Conservation (phyloP, 768 basidiomycete genomes). For the Xanthoconium purpureum region DNA sequence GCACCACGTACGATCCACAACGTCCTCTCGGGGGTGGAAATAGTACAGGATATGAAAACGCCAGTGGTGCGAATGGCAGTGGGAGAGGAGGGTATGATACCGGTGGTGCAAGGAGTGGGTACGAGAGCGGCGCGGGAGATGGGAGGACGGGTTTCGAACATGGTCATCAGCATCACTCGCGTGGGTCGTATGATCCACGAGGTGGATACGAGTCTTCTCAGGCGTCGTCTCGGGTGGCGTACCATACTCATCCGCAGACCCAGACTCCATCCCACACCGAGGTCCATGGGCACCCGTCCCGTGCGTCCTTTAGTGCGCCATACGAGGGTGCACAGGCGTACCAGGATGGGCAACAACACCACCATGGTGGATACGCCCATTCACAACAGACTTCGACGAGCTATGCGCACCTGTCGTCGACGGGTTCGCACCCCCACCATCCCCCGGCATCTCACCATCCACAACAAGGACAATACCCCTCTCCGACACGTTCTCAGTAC, state of each 20-base stretch:
- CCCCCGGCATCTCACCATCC: conserved; percentile 19
- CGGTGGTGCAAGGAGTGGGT: conserved; percentile 15
- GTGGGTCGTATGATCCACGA: conserved; percentile 28
- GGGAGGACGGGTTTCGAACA: conserved; percentile 25
- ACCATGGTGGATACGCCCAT: conserved; percentile 21
- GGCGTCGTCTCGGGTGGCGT: conserved; percentile 21
- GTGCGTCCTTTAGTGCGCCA: conserved; percentile 17
- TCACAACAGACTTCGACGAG: conserved; percentile 18
- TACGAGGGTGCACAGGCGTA: conserved; percentile 29
- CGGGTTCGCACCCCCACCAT: conserved; percentile 23
- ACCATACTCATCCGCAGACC: conserved; percentile 14
- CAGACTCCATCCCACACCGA: conserved; percentile 20
- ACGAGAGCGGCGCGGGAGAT: conserved; percentile 13
- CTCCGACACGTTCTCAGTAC: conserved; percentile 28
- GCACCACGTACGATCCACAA: conserved; percentile 20
- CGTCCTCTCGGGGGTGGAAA: conserved; percentile 10
- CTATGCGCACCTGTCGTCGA: conserved; percentile 20
- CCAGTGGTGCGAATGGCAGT: conserved; percentile 7
- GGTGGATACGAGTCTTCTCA: conserved; percentile 23
- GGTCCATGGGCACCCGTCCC: conserved; percentile 16
- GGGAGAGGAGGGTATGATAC: conserved; percentile 24
- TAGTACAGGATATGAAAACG: conserved; percentile 16
- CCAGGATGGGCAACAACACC: conserved; percentile 26
- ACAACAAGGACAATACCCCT: conserved; percentile 25
- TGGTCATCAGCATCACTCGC: conserved; percentile 24